These are phyloP conservation scores for Blastobotrys indianensis DNA, from an alignment of 1,139 yeast species.

Conservation along the genomic window DNA sequence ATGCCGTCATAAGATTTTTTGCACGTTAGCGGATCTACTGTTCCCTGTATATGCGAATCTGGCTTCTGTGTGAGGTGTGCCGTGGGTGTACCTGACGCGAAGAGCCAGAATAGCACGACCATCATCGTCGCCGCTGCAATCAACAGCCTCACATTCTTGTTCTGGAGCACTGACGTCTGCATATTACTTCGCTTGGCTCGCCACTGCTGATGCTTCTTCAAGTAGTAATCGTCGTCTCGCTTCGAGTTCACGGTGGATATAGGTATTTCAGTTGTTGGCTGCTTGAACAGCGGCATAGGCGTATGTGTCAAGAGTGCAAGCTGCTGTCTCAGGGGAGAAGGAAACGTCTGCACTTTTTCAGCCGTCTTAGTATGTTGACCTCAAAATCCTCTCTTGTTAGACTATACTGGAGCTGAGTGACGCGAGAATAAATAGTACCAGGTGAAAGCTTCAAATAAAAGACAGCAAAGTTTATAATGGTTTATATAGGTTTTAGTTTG, in stretches of 20 bases:
- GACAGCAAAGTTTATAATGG: too few relatives aligned
- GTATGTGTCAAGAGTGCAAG: background rate
- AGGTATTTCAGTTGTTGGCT: background rate
- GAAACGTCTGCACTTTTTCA: too few relatives aligned
- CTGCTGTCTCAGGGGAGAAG: too few relatives aligned
- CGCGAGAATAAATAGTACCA: too few relatives aligned
- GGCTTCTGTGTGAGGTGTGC: background rate
- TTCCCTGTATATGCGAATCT: background rate
- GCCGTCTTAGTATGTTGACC: too few relatives aligned
- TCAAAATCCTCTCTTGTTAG: too few relatives aligned
- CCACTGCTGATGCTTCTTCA: conserved; percentile 1
- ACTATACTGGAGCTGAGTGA: too few relatives aligned
- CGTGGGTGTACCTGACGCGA: conserved; percentile 3
- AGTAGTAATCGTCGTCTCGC: conserved; percentile 13
- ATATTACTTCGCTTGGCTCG: background rate
- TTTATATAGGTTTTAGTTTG: too few relatives aligned
- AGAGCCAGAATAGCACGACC: conserved; percentile 8
- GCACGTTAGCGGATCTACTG: conserved; percentile 25
- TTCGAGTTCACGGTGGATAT: background rate
- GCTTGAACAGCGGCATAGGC: background rate
- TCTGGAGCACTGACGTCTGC: conserved; percentile 4
- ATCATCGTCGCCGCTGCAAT: conserved; percentile 8
- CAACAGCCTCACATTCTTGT: conserved; percentile 9
- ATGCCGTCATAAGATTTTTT: conserved; percentile 33
- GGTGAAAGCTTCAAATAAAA: too few relatives aligned